These are phyloP conservation scores for Rhizophagus prolifer DNA, from an alignment of 192 early-diverging fungal species.

Conservation along the genomic window DNA sequence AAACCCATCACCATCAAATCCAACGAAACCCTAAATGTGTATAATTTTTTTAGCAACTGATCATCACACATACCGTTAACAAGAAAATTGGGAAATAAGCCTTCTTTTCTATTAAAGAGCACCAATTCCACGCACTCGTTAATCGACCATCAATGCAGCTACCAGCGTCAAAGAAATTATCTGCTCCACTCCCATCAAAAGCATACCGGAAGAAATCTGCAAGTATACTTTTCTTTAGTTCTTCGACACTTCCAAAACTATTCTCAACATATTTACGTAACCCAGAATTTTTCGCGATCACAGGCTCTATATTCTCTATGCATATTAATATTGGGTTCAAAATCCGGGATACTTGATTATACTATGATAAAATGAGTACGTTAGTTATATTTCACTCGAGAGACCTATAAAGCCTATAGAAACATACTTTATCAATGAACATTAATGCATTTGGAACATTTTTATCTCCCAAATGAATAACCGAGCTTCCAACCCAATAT, in stretches of 20 bases:
- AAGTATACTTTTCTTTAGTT: constrained; percentile 71
- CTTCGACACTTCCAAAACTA: constrained; percentile 65
- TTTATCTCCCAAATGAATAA: constrained; percentile 96
- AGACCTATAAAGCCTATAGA: neutral
- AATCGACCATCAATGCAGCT: constrained; percentile 94
- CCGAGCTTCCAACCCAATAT: constrained; percentile 91
- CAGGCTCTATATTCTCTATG: constrained; percentile 69
- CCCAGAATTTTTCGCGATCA: constrained; percentile 54
- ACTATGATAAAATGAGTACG: constrained; percentile 49
- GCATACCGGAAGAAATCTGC: constrained; percentile 94
- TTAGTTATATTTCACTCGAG: neutral
- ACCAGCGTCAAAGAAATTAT: constrained; percentile 89
- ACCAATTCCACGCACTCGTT: constrained; percentile 92
- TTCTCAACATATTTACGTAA: constrained; percentile 66
- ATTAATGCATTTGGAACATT: constrained; percentile 98
- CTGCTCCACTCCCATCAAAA: constrained; percentile 95
- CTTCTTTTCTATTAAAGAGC: constrained; percentile 91
- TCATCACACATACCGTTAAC: constrained; percentile 55
- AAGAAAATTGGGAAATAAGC: constrained; percentile 88
- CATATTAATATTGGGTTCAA: constrained; percentile 82
- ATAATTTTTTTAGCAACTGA: too few relatives aligned
- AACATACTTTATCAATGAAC: constrained; percentile 85
- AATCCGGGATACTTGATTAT: constrained; percentile 97
- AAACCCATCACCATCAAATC: constrained; percentile 69
- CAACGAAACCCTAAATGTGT: constrained; percentile 70